A percentile compares a stretch with the other conserved stretches of the same genome.
Evolutionary conservation across 768 basidiomycete genomes (phyloP).

Genomic region (Amanita jacksonii): DNA sequence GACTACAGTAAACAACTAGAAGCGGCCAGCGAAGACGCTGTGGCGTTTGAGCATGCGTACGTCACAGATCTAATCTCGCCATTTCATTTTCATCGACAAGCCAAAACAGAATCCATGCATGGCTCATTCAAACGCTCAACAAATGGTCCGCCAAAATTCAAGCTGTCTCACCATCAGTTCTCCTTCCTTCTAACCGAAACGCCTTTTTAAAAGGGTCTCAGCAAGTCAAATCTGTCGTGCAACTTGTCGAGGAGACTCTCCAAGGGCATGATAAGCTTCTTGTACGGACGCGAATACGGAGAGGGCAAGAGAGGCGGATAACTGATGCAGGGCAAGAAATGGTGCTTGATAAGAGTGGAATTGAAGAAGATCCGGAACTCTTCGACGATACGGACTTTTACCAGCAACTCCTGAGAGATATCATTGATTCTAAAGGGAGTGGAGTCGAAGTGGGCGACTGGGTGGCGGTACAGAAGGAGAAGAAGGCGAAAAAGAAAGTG

Average conservation of each 20-base stretch:
- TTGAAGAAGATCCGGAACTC: constrained; percentile 33
- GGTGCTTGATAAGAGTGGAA: constrained; percentile 25
- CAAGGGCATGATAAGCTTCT: constrained; percentile 48
- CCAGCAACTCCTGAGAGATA: constrained; percentile 81
- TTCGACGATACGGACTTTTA: constrained; percentile 95
- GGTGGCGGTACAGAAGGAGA: constrained; percentile 55
- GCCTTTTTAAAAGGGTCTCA: constrained; percentile 53
- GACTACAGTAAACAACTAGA: constrained; percentile 29
- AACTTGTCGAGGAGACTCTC: constrained; percentile 72
- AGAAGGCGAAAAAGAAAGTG: constrained; percentile 77
- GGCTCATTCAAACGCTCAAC: constrained; percentile 65
- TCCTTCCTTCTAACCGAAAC: constrained; percentile 61
- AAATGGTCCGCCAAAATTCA: constrained; percentile 98
- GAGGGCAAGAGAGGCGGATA: constrained; percentile 39
- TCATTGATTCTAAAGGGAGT: constrained; percentile 64
- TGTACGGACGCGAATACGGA: constrained; percentile 48
- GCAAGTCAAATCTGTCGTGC: constrained; percentile 53
- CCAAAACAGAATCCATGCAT: constrained; percentile 46
- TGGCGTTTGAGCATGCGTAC: constrained; percentile 44
- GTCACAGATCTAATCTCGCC: constrained; percentile 14
- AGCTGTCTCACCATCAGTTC: constrained; percentile 75
- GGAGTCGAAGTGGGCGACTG: constrained; percentile 45
- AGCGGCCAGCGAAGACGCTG: constrained; percentile 31
- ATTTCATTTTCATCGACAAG: constrained; percentile 1
- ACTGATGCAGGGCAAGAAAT: constrained; percentile 23